Evolutionary conservation across 1,139 yeast species (phyloP).

Genomic region (Barnettozyma hawaiiensis): DNA sequence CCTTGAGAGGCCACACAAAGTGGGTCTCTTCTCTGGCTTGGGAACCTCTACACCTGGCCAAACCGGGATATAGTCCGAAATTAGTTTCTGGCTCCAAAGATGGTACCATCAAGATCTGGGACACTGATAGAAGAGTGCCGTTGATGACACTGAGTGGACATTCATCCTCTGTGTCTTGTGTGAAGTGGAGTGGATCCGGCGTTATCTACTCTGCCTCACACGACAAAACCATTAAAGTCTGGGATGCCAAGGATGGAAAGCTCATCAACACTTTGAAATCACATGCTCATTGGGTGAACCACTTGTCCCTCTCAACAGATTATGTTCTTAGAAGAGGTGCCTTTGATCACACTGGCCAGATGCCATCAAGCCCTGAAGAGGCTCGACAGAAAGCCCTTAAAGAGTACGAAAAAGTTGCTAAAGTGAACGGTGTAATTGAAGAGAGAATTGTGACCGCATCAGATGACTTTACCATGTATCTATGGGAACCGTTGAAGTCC

Average conservation of each 20-base stretch:
- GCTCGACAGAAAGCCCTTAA: conserved; percentile 55
- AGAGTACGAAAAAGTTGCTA: conserved; percentile 75
- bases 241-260: conserved; percentile 82
- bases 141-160: conserved; percentile 80
- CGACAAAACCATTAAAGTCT: conserved; percentile 87
- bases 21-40: conserved; percentile 88
- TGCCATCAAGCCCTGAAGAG: conserved; percentile 46
- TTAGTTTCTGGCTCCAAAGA: conserved; percentile 90
- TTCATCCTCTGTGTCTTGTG: conserved; percentile 83
- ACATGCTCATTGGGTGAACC: conserved; percentile 98
- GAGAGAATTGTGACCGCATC: conserved; percentile 92
- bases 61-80: conserved; percentile 60
- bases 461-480: conserved; percentile 96
- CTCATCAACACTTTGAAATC: conserved; percentile 75
- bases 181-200: conserved; percentile 93
- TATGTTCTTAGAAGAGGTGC: conserved; percentile 82
- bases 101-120: conserved; percentile 89
- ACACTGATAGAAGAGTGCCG: conserved; percentile 66
- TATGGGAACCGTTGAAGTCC: conserved; percentile 87
- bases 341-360: conserved; percentile 56
- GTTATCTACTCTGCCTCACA: conserved; percentile 87
- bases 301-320: conserved; percentile 86
- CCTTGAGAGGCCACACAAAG: conserved; percentile 76
- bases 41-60: conserved; percentile 88
- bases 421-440: conserved; percentile 56